Evolutionary conservation across 108 stramenopile genomes (phyloP).

Genomic region (Cyclotella kingstonii): DNA sequence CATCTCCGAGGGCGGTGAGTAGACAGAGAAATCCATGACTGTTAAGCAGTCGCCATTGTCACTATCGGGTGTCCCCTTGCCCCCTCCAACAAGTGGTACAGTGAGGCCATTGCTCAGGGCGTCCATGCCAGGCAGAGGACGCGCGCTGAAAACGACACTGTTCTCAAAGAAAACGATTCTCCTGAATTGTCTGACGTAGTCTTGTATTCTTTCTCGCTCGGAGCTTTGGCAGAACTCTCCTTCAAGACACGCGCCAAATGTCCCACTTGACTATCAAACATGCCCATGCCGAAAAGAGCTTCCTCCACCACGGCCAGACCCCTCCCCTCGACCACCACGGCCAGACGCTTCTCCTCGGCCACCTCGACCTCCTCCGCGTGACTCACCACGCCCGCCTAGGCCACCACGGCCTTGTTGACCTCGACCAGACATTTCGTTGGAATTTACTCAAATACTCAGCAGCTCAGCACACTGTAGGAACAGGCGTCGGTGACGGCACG

Average conservation of each 20-base stretch:
- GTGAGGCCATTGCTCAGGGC: background rate
- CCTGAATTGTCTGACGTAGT: background rate
- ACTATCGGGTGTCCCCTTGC: conserved; percentile 18
- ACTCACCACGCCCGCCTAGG: conserved; percentile 5
- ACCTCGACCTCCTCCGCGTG: background rate
- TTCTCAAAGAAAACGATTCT: conserved; percentile 1
- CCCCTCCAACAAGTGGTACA: conserved; percentile 10
- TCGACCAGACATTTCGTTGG: too few species aligned
- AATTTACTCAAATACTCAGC: too few species aligned
- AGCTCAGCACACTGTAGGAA: too few species aligned
- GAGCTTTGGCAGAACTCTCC: background rate
- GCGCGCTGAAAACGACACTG: conserved; percentile 4
- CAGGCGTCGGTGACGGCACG: too few species aligned
- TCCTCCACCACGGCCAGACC: background rate
- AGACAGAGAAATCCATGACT: conserved; percentile 29
- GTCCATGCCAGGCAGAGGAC: conserved; percentile 39
- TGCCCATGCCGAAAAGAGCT: background rate
- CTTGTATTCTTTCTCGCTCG: background rate
- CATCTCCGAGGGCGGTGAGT: conserved; percentile 29
- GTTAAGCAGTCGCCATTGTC: conserved; percentile 52
- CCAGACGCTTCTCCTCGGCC: background rate
- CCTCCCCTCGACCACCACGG: conserved; percentile 5
- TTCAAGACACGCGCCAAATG: background rate
- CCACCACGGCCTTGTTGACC: too few species aligned
- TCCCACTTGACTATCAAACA: background rate